These are phyloP conservation scores for Vigna hirtella DNA, from an alignment of 306 rosid species.

Conservation along the genomic window DNA sequence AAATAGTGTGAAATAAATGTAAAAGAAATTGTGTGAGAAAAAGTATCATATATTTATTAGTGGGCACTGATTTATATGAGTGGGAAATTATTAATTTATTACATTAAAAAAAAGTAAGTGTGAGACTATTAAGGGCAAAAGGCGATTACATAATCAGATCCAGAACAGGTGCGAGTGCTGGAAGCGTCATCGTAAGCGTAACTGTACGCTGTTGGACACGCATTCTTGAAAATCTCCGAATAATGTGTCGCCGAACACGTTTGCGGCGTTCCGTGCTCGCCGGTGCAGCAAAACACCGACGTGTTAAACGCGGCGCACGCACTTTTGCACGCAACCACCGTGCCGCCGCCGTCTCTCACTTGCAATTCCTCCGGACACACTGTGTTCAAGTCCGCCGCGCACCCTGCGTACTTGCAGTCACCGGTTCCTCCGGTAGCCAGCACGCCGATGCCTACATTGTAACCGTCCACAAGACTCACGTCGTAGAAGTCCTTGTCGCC, in stretches of 20 bases:
- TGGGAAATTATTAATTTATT: no score
- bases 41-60: no score
- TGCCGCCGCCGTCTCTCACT: slow-evolving; percentile 39
- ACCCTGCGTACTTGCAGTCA: slow-evolving; percentile 87
- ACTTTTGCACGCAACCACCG: slow-evolving; percentile 85
- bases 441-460: slow-evolving; percentile 81
- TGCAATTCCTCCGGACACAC: slow-evolving; percentile 71
- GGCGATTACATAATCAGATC: slow-evolving; percentile 67
- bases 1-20: no score
- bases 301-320: slow-evolving; percentile 80
- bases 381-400: slow-evolving; percentile 66
- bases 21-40: no score
- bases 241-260: slow-evolving; percentile 79
- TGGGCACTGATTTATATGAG: no score
- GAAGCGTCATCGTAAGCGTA: slow-evolving; percentile 93
- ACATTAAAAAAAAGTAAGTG: no score
- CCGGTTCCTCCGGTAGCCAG: slow-evolving; percentile 75
- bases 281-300: slow-evolving; percentile 84
- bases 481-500: slow-evolving; percentile 76
- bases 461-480: slow-evolving; percentile 91
- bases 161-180: slow-evolving; percentile 84
- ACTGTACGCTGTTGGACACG: slow-evolving; percentile 90
- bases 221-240: slow-evolving; percentile 78
- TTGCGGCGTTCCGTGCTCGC: slow-evolving; percentile 68
- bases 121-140: slow-evolving; percentile 33